Evolutionary conservation across 2,329 filamentous ascomycete species (phyloP).

Genomic region (Claviceps digitariae): DNA sequence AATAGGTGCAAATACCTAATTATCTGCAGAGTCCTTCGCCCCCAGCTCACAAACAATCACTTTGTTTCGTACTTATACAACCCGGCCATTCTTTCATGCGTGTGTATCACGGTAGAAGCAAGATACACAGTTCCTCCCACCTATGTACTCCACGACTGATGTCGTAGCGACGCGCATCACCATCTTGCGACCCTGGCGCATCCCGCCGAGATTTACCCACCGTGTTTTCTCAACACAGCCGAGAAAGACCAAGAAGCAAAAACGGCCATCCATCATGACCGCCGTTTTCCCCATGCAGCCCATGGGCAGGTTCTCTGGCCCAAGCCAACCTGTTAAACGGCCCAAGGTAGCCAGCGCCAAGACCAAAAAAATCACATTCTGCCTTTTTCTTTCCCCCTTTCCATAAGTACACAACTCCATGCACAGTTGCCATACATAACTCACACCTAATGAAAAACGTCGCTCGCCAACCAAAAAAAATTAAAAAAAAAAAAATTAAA

Average conservation of each 20-base stretch:
- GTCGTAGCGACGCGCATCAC: not conserved
- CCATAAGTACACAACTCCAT: too few relatives aligned
- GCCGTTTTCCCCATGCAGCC: slow-evolving; percentile 53
- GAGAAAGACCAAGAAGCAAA: not conserved
- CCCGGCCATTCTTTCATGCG: not conserved
- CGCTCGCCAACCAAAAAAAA: not conserved
- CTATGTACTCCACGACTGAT: not conserved
- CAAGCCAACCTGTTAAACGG: slow-evolving; percentile 57
- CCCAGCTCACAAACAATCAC: not conserved
- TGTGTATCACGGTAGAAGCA: not conserved
- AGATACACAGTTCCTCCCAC: not conserved
- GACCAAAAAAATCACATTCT: not conserved
- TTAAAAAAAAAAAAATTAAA: too few relatives aligned
- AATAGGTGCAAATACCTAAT: not conserved
- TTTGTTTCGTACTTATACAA: not conserved
- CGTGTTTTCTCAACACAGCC: not conserved
- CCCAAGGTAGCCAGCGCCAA: slow-evolving; percentile 42
- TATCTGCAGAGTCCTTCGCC: not conserved
- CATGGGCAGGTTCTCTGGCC: slow-evolving; percentile 52
- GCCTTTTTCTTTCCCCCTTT: not conserved
- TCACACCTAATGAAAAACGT: not conserved
- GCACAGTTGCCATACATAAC: not conserved
- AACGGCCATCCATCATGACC: slow-evolving; percentile 11
- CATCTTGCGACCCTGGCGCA: not conserved
- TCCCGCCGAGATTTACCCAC: not conserved